Evolutionary conservation across 2,329 filamentous ascomycete species (phyloP).

Genomic region (Exophiala sideris): DNA sequence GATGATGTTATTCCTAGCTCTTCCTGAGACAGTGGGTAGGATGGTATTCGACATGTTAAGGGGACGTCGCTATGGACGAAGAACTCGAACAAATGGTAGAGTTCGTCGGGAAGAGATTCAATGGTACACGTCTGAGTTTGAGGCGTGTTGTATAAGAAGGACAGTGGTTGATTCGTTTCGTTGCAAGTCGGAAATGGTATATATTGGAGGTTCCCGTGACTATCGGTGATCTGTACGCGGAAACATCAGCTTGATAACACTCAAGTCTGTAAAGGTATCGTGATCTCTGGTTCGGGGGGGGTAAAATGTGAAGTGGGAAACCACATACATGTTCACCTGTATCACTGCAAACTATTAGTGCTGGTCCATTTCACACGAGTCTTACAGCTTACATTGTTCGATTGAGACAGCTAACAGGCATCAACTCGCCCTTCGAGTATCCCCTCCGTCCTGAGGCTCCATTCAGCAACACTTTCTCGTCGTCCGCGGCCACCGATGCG

Average conservation of each 20-base stretch:
- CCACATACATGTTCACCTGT: slow-evolving; percentile 71
- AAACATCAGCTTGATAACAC: slow-evolving; percentile 2
- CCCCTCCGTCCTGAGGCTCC: slow-evolving; percentile 24
- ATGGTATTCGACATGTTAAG: slow-evolving; percentile 82
- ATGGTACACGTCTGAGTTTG: slow-evolving; percentile 60
- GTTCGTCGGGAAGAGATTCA: slow-evolving; percentile 49
- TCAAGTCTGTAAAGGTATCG: not conserved
- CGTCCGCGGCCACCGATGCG: slow-evolving; percentile 19
- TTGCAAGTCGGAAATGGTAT: slow-evolving; percentile 87
- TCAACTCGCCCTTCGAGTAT: slow-evolving; percentile 56
- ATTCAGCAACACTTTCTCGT: slow-evolving; percentile 9
- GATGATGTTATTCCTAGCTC: slow-evolving; percentile 21
- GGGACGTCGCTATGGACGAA: slow-evolving; percentile 97
- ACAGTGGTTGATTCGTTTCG: slow-evolving; percentile 74
- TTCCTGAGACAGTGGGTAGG: slow-evolving; percentile 58
- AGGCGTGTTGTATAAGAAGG: slow-evolving; percentile 75
- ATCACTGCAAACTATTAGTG: slow-evolving; percentile 54
- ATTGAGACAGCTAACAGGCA: slow-evolving; percentile 71
- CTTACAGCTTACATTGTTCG: slow-evolving; percentile 61
- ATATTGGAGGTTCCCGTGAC: slow-evolving; percentile 80
- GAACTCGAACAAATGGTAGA: slow-evolving; percentile 66
- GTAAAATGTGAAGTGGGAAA: not conserved
- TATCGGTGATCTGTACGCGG: slow-evolving; percentile 64
- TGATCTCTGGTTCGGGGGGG: not conserved
- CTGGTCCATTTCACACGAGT: not conserved